Percentiles rank a stretch among this genome's conserved stretches.
Conservation (phyloP, 345 rosid genomes). For the Rhizophora apiculata region DNA sequence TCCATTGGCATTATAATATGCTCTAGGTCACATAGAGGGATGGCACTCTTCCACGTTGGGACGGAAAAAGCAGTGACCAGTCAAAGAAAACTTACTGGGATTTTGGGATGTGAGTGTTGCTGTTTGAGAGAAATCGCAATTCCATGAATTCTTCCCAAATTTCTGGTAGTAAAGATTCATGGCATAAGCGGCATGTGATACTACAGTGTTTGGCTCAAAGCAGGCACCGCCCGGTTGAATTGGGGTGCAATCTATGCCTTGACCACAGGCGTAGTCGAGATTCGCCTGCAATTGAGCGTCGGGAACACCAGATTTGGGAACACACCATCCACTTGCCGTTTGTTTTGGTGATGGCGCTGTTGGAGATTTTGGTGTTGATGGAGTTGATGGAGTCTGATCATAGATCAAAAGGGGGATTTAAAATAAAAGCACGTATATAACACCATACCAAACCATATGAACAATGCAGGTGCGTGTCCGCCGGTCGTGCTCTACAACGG, state of each 20-base stretch:
- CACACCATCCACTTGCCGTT: constrained; percentile 44
- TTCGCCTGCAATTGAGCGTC: constrained; percentile 59
- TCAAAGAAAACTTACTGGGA: constrained; percentile 53
- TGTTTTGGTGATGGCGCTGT: constrained; percentile 13
- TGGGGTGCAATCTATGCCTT: constrained; percentile 63
- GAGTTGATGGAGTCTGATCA: constrained; percentile 19
- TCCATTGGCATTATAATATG: background rate
- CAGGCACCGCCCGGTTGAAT: constrained; percentile 87
- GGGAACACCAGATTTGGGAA: constrained; percentile 51
- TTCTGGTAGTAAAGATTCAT: constrained; percentile 77
- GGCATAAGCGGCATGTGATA: constrained; percentile 80
- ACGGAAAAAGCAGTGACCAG: background rate
- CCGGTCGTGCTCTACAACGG: too few species aligned
- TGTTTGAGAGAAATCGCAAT: constrained; percentile 84
- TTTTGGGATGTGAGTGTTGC: constrained; percentile 53
- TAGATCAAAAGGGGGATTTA: background rate
- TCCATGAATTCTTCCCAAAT: constrained; percentile 38
- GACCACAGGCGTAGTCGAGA: constrained; percentile 80
- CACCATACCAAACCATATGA: background rate
- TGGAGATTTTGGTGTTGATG: constrained; percentile 19
- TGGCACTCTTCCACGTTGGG: background rate
- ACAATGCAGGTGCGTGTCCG: background rate
- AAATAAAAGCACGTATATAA: background rate
- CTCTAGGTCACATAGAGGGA: too few species aligned
- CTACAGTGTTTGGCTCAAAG: constrained; percentile 65